Evolutionary conservation across 2,329 filamentous ascomycete species (phyloP).

Genomic region (Colletotrichum melonis): DNA sequence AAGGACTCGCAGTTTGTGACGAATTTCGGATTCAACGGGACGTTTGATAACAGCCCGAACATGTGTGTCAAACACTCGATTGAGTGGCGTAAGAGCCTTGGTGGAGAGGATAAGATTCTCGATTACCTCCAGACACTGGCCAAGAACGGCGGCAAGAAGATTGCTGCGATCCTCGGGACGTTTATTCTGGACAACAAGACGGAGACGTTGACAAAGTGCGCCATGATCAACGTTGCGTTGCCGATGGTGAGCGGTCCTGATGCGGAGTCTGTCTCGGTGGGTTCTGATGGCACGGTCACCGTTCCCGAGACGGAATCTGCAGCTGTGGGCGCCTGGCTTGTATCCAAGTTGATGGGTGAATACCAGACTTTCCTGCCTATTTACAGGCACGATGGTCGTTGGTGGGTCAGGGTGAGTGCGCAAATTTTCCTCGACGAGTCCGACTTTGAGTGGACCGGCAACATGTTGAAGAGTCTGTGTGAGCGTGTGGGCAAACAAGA

Average conservation of each 20-base stretch:
- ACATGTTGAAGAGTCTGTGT: constrained; percentile 64
- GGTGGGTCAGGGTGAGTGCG: constrained; percentile 81
- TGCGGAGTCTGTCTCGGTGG: constrained; percentile 37
- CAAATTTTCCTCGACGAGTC: constrained; percentile 85
- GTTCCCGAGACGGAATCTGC: constrained; percentile 46
- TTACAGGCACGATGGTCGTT: constrained; percentile 67
- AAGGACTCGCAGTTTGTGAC: constrained; percentile 70
- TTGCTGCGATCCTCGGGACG: constrained; percentile 75
- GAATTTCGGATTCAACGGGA: constrained; percentile 83
- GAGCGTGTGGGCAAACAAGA: constrained; percentile 48
- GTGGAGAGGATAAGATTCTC: constrained; percentile 78
- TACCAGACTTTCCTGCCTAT: constrained; percentile 79
- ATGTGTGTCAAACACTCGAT: constrained; percentile 79
- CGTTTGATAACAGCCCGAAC: constrained; percentile 78
- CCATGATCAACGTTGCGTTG: constrained; percentile 78
- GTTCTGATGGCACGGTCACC: constrained; percentile 38
- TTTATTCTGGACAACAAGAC: constrained; percentile 75
- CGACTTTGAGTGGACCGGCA: constrained; percentile 80
- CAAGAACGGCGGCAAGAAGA: constrained; percentile 68
- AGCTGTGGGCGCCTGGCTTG: constrained; percentile 68
- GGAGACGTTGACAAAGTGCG: constrained; percentile 72
- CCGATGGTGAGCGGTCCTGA: constrained; percentile 63
- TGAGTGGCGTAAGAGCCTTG: constrained; percentile 74
- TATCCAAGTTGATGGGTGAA: constrained; percentile 63
- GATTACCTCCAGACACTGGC: constrained; percentile 73